Evolutionary conservation across 257 asterid species (phyloP).

Genomic region (Salvia splendens): DNA sequence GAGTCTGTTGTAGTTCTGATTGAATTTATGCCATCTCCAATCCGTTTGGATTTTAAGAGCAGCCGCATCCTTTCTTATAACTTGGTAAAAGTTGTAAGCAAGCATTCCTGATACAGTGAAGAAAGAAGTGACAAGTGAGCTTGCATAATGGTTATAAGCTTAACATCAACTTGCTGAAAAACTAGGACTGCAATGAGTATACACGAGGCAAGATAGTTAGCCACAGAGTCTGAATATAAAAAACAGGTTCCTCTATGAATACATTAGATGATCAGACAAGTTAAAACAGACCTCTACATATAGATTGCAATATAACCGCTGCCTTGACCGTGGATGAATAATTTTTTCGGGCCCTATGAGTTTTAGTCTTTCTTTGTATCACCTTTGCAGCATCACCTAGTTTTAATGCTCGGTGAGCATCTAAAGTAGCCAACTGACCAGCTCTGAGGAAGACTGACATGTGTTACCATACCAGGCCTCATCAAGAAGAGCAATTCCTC

Average conservation of each 20-base stretch:
- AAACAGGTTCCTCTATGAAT: not conserved
- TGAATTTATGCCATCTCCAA: slow-evolving; percentile 65
- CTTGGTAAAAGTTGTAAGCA: slow-evolving; percentile 54
- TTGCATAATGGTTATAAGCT: not conserved
- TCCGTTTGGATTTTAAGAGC: slow-evolving; percentile 74
- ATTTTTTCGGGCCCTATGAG: slow-evolving; percentile 56
- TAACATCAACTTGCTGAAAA: not conserved
- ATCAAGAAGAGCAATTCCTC: slow-evolving; percentile 95
- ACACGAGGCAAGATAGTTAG: not conserved
- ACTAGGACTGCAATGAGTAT: slow-evolving; percentile 9
- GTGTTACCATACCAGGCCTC: slow-evolving; percentile 80
- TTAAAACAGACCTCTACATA: slow-evolving; percentile 72
- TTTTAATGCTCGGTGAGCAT: slow-evolving; percentile 71
- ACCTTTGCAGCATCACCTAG: slow-evolving; percentile 67
- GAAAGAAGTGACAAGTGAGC: slow-evolving; percentile 11
- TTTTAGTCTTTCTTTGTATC: slow-evolving; percentile 68
- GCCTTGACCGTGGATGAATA: slow-evolving; percentile 59
- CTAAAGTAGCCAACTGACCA: slow-evolving; percentile 89
- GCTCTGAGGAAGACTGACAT: slow-evolving; percentile 68
- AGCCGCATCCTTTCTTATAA: slow-evolving; percentile 66
- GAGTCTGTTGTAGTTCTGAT: slow-evolving; percentile 53
- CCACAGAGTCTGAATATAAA: not conserved
- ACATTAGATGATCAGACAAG: slow-evolving; percentile 22
- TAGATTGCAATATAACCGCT: slow-evolving; percentile 62
- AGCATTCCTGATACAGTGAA: slow-evolving; percentile 55